A percentile compares a stretch with the other conserved stretches of the same genome.
phyloP scores from a whole-genome alignment of 2,329 filamentous ascomycete genomes.

The Cryphonectria japonica region DNA sequence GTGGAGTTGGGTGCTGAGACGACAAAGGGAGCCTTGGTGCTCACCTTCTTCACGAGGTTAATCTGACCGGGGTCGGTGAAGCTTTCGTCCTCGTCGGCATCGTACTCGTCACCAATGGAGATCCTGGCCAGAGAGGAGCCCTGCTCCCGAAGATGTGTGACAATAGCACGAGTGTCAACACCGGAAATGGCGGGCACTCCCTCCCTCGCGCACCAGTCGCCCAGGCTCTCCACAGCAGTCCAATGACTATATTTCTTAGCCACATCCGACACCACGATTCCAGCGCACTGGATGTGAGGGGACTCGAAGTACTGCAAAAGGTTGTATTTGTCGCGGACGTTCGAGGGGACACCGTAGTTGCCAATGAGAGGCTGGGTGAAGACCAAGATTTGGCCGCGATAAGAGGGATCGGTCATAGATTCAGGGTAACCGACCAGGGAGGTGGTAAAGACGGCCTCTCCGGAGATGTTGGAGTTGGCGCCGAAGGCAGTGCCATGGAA shows the following conservation, averaged over 20 bases:
- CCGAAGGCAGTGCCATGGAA: slow-evolving; percentile 97
- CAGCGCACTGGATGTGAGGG: slow-evolving; percentile 93
- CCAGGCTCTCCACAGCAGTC: slow-evolving; percentile 94
- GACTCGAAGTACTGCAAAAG: slow-evolving; percentile 98
- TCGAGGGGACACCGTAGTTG: slow-evolving; percentile 96
- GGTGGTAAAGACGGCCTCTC: slow-evolving; percentile 98
- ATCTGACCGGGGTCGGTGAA: slow-evolving; percentile 95
- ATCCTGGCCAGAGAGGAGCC: slow-evolving; percentile 95
- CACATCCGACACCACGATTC: slow-evolving; percentile 94
- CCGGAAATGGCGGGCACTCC: slow-evolving; percentile 95
- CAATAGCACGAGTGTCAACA: slow-evolving; percentile 95
- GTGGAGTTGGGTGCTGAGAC: slow-evolving; percentile 82
- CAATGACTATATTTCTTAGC: slow-evolving; percentile 96
- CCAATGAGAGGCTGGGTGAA: slow-evolving; percentile 98
- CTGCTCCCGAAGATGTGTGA: slow-evolving; percentile 93
- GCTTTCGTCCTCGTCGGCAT: slow-evolving; percentile 96
- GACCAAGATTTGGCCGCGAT: slow-evolving; percentile 93
- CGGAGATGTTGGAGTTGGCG: slow-evolving; percentile 94
- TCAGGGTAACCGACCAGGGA: slow-evolving; percentile 98
- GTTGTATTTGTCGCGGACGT: slow-evolving; percentile 81
- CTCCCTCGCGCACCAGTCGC: slow-evolving; percentile 94
- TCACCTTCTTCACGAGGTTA: slow-evolving; percentile 94
- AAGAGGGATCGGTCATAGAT: slow-evolving; percentile 86
- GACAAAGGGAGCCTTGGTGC: slow-evolving; percentile 97
- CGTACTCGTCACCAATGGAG: slow-evolving; percentile 95